Percentiles rank a stretch among this genome's conserved stretches.
Conservation (phyloP, 2,329 filamentous ascomycete genomes). For the Sclerotiophoma versabilis region DNA sequence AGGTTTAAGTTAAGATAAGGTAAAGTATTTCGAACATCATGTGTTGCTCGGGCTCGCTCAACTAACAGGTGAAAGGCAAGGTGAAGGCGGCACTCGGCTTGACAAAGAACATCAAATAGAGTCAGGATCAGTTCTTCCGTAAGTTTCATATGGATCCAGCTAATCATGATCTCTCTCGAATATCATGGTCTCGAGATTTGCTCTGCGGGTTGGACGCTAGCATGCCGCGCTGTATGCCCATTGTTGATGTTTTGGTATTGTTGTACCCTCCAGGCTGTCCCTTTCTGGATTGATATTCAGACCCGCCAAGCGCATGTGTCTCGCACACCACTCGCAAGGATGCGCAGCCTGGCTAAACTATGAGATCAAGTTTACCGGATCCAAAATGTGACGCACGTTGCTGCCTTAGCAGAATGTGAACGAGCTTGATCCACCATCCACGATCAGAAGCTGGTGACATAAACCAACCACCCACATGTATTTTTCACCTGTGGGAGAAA, state of each 20-base stretch:
- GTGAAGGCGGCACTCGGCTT: not conserved
- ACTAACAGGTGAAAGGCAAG: not conserved
- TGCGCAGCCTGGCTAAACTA: constrained; percentile 54
- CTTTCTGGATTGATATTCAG: not conserved
- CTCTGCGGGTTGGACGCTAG: no score
- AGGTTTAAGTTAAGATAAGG: no score
- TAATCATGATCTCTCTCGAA: no score
- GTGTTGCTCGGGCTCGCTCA: not conserved
- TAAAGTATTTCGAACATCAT: no score
- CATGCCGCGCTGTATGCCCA: no score
- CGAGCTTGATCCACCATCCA: constrained; percentile 43
- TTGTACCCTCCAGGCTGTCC: not conserved
- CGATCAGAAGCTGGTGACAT: constrained; percentile 55
- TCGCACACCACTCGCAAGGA: constrained; percentile 31
- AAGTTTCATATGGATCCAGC: no score
- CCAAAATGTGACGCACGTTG: constrained; percentile 57
- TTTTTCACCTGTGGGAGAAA: constrained; percentile 43
- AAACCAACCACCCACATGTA: constrained; percentile 53
- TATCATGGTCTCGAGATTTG: not conserved
- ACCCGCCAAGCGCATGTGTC: constrained; percentile 1
- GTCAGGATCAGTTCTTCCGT: no score
- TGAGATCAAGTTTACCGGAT: constrained; percentile 57
- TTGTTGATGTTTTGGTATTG: not conserved
- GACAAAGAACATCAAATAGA: no score
- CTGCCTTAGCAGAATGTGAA: constrained; percentile 44